phyloP scores from a whole-genome alignment of 495 filamentous ascomycete species.

The Trypethelium eluteriae region DNA sequence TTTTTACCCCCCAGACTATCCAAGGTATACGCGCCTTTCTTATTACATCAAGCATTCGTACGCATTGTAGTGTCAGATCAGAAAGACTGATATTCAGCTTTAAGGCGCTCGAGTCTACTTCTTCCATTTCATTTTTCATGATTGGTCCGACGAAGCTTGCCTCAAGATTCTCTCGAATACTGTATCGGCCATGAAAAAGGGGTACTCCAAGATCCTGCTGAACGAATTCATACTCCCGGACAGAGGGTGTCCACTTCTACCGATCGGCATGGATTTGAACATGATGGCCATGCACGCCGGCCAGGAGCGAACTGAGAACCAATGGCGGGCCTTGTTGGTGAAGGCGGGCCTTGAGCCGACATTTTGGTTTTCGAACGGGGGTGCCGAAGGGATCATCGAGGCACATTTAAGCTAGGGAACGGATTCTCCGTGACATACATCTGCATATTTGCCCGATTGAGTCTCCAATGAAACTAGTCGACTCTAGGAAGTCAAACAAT shows the following conservation, averaged over 20 bases:
- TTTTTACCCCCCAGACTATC: conserved; percentile 20
- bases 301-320: conserved; percentile 17
- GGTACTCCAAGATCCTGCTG: conserved; percentile 29
- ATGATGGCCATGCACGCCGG: conserved; percentile 15
- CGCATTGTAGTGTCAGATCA: background rate
- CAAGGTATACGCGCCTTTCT: conserved; percentile 17
- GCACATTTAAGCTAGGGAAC: no score
- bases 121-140: conserved; percentile 20
- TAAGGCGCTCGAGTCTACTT: conserved; percentile 21
- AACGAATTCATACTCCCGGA: conserved; percentile 25
- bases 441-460: no score
- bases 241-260: conserved; percentile 15
- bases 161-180: conserved; percentile 17
- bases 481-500: no score
- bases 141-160: conserved; percentile 23
- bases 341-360: conserved; percentile 12
- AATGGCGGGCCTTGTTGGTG: conserved; percentile 18
- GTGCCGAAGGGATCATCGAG: no score
- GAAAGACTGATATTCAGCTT: background rate
- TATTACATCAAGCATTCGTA: background rate
- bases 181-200: conserved; percentile 15
- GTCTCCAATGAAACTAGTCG: no score
- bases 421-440: no score
- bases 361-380: no score
- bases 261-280: conserved; percentile 7